Percentiles rank a stretch among this genome's conserved stretches.
Evolutionary conservation across 2,329 filamentous ascomycete species (phyloP).

Genomic region (Xenosphaeropsis pyriputrescens): DNA sequence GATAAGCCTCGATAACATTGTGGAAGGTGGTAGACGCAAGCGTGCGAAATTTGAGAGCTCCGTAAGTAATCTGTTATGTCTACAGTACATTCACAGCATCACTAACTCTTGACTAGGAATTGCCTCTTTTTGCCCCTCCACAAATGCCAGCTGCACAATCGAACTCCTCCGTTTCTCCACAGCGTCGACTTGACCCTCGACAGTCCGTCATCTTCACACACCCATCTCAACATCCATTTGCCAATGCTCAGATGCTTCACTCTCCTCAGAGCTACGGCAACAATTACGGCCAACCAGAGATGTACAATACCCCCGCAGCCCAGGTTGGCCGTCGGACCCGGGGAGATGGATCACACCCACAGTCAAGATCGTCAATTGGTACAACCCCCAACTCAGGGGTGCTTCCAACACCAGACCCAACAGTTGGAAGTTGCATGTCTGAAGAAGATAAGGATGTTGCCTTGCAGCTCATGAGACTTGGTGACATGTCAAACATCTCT

Average conservation of each 20-base stretch:
- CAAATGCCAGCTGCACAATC: conserved; percentile 91
- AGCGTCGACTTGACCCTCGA: conserved; percentile 62
- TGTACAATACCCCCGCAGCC: conserved; percentile 47
- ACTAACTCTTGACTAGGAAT: conserved; percentile 44
- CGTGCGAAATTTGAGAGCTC: conserved; percentile 93
- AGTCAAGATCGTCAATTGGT: conserved; percentile 22
- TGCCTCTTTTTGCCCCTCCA: conserved; percentile 86
- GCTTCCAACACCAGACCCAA: conserved; percentile 90
- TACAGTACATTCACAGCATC: too few species aligned
- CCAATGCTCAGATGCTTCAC: conserved; percentile 61
- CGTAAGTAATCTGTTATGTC: conserved; percentile 42
- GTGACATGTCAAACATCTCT: conserved; percentile 85
- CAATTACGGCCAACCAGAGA: conserved; percentile 34
- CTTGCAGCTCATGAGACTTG: conserved; percentile 89
- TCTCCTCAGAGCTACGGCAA: conserved; percentile 66
- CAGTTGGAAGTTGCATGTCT: conserved; percentile 89
- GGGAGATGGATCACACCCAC: conserved; percentile 41
- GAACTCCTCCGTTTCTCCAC: conserved; percentile 92
- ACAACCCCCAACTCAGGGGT: conserved; percentile 38
- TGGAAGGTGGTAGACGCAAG: conserved; percentile 91
- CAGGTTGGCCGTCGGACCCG: conserved; percentile 53
- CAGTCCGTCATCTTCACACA: conserved; percentile 64
- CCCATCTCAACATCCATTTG: conserved; percentile 66
- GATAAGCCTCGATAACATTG: conserved; percentile 95
- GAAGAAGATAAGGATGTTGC: conserved; percentile 91